These are phyloP conservation scores for Roridomyces roridus DNA, from an alignment of 768 basidiomycete species.

Conservation along the genomic window DNA sequence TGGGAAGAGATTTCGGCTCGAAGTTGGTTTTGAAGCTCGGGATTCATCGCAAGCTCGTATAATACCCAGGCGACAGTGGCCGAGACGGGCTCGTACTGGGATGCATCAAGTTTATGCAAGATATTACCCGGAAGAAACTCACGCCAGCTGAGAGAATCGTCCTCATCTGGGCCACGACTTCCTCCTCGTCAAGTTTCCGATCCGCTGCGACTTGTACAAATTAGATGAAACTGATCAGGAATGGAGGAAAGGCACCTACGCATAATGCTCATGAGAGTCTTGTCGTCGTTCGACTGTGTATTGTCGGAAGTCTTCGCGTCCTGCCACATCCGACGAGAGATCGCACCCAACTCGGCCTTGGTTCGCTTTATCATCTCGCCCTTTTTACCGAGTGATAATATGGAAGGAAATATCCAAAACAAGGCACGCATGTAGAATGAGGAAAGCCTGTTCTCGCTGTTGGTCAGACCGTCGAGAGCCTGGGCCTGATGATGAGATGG, in stretches of 20 bases:
- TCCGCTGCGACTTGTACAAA: conserved; percentile 43
- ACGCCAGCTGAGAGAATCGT: conserved; percentile 67
- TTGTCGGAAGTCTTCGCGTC: conserved; percentile 57
- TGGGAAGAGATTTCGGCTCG: conserved; percentile 58
- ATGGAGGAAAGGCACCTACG: conserved; percentile 38
- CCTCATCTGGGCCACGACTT: conserved; percentile 65
- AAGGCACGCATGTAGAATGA: conserved; percentile 71
- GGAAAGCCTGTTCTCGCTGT: conserved; percentile 59
- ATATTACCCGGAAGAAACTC: conserved; percentile 12
- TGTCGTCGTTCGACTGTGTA: conserved; percentile 35
- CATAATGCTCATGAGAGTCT: conserved; percentile 61
- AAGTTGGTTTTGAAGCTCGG: conserved; percentile 57
- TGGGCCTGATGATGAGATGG: background rate
- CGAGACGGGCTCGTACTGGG: conserved; percentile 53
- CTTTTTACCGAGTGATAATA: conserved; percentile 62
- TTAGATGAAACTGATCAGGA: background rate
- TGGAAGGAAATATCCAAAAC: conserved; percentile 64
- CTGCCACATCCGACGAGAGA: conserved; percentile 58
- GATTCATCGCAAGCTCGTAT: conserved; percentile 63
- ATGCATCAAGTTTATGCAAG: conserved; percentile 7
- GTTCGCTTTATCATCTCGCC: conserved; percentile 62
- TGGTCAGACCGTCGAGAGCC: conserved; percentile 64
- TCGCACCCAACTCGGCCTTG: conserved; percentile 57
- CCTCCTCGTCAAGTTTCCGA: conserved; percentile 50
- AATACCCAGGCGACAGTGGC: conserved; percentile 62